Evolutionary conservation across 2,329 filamentous ascomycete species (phyloP).

Genomic region (Ascochyta rabiei): DNA sequence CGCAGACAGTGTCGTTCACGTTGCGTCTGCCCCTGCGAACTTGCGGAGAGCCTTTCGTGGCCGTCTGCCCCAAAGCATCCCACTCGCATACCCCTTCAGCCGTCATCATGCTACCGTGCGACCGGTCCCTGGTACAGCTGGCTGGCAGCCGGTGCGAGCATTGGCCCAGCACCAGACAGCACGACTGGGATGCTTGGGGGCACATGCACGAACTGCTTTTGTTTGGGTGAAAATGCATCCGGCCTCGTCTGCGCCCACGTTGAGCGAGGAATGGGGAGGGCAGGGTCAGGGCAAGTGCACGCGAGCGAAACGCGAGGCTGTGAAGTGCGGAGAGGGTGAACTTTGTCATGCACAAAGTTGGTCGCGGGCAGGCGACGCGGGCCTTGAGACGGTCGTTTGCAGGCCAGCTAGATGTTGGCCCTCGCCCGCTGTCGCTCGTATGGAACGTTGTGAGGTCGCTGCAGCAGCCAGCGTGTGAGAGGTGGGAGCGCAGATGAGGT

Average conservation of each 20-base stretch:
- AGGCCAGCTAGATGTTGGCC: constrained; percentile 29
- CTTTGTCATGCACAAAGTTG: constrained; percentile 12
- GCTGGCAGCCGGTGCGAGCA: not conserved
- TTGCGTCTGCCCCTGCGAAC: constrained; percentile 27
- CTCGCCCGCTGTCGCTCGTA: constrained; percentile 26
- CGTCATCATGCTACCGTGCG: constrained; percentile 36
- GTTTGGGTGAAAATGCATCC: constrained; percentile 11
- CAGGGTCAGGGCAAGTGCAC: constrained; percentile 11
- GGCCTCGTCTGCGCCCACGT: constrained; percentile 13
- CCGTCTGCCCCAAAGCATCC: constrained; percentile 25
- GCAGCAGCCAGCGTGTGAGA: constrained; percentile 33
- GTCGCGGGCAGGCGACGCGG: constrained; percentile 20
- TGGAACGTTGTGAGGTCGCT: constrained; percentile 41
- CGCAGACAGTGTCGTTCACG: constrained; percentile 21
- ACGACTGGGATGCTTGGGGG: not conserved
- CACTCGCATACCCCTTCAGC: constrained; percentile 26
- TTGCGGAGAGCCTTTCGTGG: constrained; percentile 19
- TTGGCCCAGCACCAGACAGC: not conserved
- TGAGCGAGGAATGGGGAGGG: constrained; percentile 15
- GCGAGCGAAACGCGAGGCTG: constrained; percentile 21
- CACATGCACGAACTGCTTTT: constrained; percentile 9
- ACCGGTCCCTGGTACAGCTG: constrained; percentile 34
- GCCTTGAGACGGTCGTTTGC: constrained; percentile 27
- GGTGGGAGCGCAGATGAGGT: constrained; percentile 34
- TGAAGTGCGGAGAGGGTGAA: constrained; percentile 4